A percentile compares a stretch with the other conserved stretches of the same genome.
These are phyloP conservation scores for Didymella lethalis DNA, from an alignment of 2,329 filamentous ascomycete genomes.

Conservation along the genomic window DNA sequence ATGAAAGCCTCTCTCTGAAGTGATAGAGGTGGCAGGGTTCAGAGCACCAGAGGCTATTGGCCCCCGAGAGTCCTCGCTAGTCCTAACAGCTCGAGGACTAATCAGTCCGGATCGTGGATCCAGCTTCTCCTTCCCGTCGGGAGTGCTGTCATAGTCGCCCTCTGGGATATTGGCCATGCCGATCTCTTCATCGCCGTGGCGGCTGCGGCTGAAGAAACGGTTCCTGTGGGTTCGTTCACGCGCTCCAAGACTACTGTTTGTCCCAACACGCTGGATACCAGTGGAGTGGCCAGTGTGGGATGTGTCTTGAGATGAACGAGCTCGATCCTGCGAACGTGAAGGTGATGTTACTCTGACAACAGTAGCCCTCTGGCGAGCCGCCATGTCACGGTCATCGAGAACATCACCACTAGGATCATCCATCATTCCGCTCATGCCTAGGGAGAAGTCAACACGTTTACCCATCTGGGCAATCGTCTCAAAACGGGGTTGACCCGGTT, in stretches of 20 bases:
- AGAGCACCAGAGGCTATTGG: constrained; percentile 37
- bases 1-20: constrained; percentile 33
- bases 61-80: constrained; percentile 31
- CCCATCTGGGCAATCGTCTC: constrained; percentile 66
- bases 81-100: constrained; percentile 42
- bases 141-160: constrained; percentile 29
- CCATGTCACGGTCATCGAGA: constrained; percentile 62
- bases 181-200: constrained; percentile 52
- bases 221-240: constrained; percentile 61
- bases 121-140: constrained; percentile 39
- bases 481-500: constrained; percentile 58
- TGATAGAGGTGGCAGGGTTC: constrained; percentile 10
- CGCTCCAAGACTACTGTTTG: constrained; percentile 41
- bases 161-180: constrained; percentile 60
- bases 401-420: constrained; percentile 70
- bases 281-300: constrained; percentile 46
- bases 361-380: constrained; percentile 46
- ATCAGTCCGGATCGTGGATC: constrained; percentile 48
- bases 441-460: constrained; percentile 73
- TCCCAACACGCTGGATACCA: constrained; percentile 46
- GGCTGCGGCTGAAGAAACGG: constrained; percentile 66
- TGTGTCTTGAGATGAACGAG: constrained; percentile 44
- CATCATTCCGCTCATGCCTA: constrained; percentile 69
- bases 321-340: constrained; percentile 41
- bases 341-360: constrained; percentile 54